These are phyloP conservation scores for Crithidia mellificae DNA, from an alignment of 208 protist genomes.

Conservation along the genomic window DNA sequence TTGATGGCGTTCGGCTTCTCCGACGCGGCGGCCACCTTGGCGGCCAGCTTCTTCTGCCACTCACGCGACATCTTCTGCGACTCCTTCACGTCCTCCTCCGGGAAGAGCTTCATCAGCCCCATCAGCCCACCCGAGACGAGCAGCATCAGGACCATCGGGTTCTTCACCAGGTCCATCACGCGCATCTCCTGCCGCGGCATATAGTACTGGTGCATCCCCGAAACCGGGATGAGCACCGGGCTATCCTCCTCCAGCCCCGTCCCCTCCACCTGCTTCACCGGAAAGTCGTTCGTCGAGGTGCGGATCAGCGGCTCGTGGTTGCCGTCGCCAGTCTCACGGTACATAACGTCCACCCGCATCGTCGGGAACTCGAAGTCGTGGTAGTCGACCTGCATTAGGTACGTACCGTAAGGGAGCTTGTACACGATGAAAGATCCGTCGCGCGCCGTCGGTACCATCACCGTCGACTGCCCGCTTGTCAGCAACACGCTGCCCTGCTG, in stretches of 20 bases:
- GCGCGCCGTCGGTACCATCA: conserved; percentile 56
- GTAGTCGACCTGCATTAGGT: conserved; percentile 81
- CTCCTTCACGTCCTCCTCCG: conserved; percentile 77
- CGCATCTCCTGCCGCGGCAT: conserved; percentile 78
- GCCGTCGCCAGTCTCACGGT: conserved; percentile 37
- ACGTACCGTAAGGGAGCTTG: conserved; percentile 77
- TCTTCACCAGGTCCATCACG: conserved; percentile 62
- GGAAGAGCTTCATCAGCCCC: conserved; percentile 74
- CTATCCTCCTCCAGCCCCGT: conserved; percentile 69
- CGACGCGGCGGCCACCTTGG: conserved; percentile 23
- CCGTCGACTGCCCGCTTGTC: conserved; percentile 39
- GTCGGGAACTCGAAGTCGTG: conserved; percentile 81
- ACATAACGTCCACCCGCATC: conserved; percentile 70
- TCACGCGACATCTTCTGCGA: conserved; percentile 65
- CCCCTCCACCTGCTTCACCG: conserved; percentile 60
- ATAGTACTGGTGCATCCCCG: conserved; percentile 63
- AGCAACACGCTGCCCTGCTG: conserved; percentile 76
- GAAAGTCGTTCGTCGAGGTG: conserved; percentile 67
- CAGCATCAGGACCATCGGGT: conserved; percentile 86
- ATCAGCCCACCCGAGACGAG: conserved; percentile 60
- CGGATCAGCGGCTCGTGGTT: conserved; percentile 48
- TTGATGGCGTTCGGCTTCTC: conserved; percentile 21
- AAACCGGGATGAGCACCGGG: conserved; percentile 64
- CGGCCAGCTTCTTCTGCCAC: conserved; percentile 57
- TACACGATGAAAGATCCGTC: conserved; percentile 80